Base-by-base conservation (phyloP, 2,329 filamentous ascomycete species). In the Fusarium fujikuroi region DNA sequence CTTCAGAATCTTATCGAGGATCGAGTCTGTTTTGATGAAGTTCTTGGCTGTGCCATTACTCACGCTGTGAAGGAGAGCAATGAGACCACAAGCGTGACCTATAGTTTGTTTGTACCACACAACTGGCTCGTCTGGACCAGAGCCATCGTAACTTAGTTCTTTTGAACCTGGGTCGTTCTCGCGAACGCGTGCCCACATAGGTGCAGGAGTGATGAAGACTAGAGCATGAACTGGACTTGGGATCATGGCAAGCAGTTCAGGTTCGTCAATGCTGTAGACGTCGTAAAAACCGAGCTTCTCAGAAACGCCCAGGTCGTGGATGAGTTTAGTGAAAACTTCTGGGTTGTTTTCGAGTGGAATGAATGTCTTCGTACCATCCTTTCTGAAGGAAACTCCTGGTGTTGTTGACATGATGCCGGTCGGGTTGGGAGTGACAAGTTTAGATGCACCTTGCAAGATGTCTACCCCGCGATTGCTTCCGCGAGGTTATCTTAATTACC, bases 71-170 rank as follows among this genome's bases (percentile, higher is more conserved):
- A 97, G 81, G 9, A 96, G 85, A 0, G 91, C 94, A 77, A 95
- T 94, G 28, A 95, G 87, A 2, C 94, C 94, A 79, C 93, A 97
- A 2, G 93, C 92, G 79, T 96, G 92, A 65, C 90, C 89, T 76
- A 97, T 96, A 1, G 93, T 96, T 81, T 97, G 94, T 78, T 91
- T 91, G 84, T 94, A 96, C 93, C 93, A 97, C 23, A 93, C 84
- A 2, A 95, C 90, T 11, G 92, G 89, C 75, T 95, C 92, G 1
- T 82, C 79, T 9, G 77, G 75, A 4, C 81, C 82, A 12, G 73
- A 70, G 28, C 79, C 78, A 39, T 78, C 65, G 70, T 84, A 84
- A 2, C 79, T 80, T 36, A 80, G 40, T 15, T 77, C 72, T 9
- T 79, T 59, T 18, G 73, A 66, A 9, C 66, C 63, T 32, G 76